Evolutionary conservation across 805 yeast genomes (phyloP), one percentile per base, ranked within the genome.

Genomic region (Hyphopichia homilentoma): DNA sequence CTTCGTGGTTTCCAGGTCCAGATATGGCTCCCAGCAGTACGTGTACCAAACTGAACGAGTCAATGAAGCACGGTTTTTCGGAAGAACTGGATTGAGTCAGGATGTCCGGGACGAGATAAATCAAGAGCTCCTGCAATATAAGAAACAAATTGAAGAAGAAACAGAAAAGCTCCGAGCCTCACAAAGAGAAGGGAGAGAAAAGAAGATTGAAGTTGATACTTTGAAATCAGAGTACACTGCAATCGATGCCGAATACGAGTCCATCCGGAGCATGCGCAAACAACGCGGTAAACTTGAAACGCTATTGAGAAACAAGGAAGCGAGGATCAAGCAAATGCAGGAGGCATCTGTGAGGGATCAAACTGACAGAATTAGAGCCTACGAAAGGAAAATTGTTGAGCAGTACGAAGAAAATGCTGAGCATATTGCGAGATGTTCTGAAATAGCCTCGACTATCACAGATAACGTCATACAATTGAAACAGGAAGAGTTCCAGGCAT

Each of bases 1-100:
- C 9, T 75, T 74, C 37, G 63, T 65, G 7, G 59, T 84, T 11
- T 59, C 52, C 6, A 64, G 64, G 39, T 88, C 96, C 1, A 54
- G 52, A 12, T 87, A 82, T 57, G 95, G 94, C 16, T 54, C 63
- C 2, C 66, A 59, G 40, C 84, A 79, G 47, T 58, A 69, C 2
- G 65, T 72, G 31, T 50, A 67, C 69, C 34, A 57, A 25, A 52
- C 75, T 33, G 59, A 67, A 42, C 44, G 49, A 45, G 48, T 62
- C 14, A 43, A 48, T 4, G 36, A 45, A 4, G 51, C 67, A 2
- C 48, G 46, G 19, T 52, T 54, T 15, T 57, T 65, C 55, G 51
- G 65, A 2, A 38, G 50, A 3, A 40, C 48, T 18, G 69, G 70
- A 2, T 44, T 65, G 14, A 49, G 67, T 0, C 49, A 49, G 33